These are phyloP conservation scores for Puccinia novopanici DNA, from an alignment of 1,284 basidiomycete genomes.

Conservation along the genomic window DNA sequence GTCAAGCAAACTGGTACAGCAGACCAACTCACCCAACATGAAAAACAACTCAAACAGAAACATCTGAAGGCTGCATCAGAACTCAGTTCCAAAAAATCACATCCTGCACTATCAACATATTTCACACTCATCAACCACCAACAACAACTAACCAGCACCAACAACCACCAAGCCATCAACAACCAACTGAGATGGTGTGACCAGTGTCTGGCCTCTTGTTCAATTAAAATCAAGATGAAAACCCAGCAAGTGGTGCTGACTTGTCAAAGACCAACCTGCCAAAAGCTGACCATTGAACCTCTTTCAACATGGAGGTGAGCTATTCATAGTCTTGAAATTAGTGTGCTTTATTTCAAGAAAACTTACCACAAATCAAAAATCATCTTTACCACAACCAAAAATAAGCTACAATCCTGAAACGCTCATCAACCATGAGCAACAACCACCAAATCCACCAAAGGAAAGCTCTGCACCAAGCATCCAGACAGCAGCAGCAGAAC, in stretches of 20 bases:
- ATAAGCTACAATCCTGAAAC: not conserved
- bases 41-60: slow-evolving; percentile 7
- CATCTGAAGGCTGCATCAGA: not conserved
- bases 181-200: not conserved
- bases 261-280: slow-evolving; percentile 13
- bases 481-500: not conserved
- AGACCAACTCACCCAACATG: not conserved
- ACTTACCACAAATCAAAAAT: not conserved
- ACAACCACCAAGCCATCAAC: not conserved
- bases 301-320: not conserved
- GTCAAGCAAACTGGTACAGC: not conserved
- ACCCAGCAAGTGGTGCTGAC: not conserved
- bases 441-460: not conserved
- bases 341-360: not conserved
- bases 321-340: not conserved
- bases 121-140: not conserved
- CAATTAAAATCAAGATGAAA: not conserved
- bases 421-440: not conserved
- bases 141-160: not conserved
- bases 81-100: not conserved
- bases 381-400: not conserved
- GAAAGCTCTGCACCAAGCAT: not conserved
- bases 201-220: slow-evolving; percentile 3
- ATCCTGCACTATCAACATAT: slow-evolving; percentile 2
- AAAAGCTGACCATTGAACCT: not conserved